Evolutionary conservation across 176 grass and related monocot genomes (phyloP).

Genomic region (Avena eriantha): DNA sequence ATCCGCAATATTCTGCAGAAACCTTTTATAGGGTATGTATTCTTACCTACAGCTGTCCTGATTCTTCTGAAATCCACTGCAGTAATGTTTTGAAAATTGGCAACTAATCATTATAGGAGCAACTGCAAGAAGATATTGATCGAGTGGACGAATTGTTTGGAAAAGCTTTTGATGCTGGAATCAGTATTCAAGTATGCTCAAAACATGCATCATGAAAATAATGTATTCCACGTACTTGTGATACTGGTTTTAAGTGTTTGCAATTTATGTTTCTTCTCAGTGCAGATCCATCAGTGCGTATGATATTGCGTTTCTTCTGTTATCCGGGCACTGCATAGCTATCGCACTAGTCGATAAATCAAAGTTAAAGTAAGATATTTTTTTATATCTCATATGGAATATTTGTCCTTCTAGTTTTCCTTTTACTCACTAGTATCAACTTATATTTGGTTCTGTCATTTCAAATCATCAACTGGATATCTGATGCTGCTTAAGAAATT

Average conservation of each 20-base stretch:
- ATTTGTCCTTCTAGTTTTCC: background rate
- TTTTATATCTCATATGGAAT: background rate
- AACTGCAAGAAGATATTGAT: slow-evolving; percentile 91
- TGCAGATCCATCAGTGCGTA: slow-evolving; percentile 86
- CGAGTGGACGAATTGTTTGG: slow-evolving; percentile 79
- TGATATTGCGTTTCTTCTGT: slow-evolving; percentile 82
- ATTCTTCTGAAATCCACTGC: slow-evolving; percentile 9
- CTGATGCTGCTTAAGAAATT: background rate
- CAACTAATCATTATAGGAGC: slow-evolving; percentile 62
- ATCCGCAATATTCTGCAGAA: slow-evolving; percentile 84
- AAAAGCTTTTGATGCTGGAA: slow-evolving; percentile 85
- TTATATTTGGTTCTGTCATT: background rate
- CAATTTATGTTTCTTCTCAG: slow-evolving; percentile 67
- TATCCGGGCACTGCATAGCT: slow-evolving; percentile 81
- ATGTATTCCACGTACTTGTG: background rate
- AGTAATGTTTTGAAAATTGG: slow-evolving; percentile 34
- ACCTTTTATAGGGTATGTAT: slow-evolving; percentile 79
- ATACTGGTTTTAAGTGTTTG: slow-evolving; percentile 49
- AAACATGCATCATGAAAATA: slow-evolving; percentile 16
- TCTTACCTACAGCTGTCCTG: background rate
- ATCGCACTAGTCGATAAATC: slow-evolving; percentile 97
- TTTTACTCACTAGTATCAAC: background rate
- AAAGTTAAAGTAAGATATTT: slow-evolving; percentile 73
- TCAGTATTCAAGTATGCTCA: slow-evolving; percentile 86
- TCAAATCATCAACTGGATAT: background rate